phyloP scores from a whole-genome alignment of 2,329 filamentous ascomycete species.

The Penicillium sp. region DNA sequence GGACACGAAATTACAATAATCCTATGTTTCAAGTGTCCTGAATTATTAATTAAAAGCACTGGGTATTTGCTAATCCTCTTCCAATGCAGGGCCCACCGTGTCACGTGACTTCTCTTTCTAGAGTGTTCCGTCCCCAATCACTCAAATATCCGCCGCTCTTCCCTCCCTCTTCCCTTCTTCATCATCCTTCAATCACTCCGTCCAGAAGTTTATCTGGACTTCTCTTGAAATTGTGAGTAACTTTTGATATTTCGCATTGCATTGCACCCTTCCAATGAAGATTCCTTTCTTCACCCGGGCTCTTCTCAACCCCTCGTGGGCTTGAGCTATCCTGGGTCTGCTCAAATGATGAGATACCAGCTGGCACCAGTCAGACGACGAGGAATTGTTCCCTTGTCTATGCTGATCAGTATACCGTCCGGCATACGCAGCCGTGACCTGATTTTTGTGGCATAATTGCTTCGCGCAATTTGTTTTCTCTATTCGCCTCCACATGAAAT shows the following conservation, averaged over 20 bases:
- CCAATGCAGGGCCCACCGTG: not conserved
- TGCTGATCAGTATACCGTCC: conserved; percentile 63
- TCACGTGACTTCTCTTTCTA: conserved; percentile 35
- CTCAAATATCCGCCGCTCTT: conserved; percentile 24
- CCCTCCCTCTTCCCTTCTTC: conserved; percentile 14
- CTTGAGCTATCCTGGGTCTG: conserved; percentile 3
- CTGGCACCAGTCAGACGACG: conserved; percentile 69
- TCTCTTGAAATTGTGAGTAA: conserved; percentile 21
- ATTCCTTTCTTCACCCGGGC: not conserved
- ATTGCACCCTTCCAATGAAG: conserved; percentile 6
- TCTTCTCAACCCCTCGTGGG: not conserved
- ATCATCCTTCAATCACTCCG: conserved; percentile 5
- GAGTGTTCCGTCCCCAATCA: conserved; percentile 36
- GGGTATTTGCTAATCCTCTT: too few species aligned
- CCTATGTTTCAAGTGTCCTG: not conserved
- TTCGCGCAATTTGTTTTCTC: conserved; percentile 12
- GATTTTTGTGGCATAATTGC: conserved; percentile 23
- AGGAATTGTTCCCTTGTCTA: conserved; percentile 51
- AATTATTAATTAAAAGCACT: too few species aligned
- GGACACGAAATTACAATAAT: too few species aligned
- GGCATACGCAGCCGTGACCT: conserved; percentile 43
- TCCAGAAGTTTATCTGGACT: conserved; percentile 6
- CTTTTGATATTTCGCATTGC: not conserved
- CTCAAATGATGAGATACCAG: conserved; percentile 58
- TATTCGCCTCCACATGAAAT: conserved; percentile 1